phyloP scores from a whole-genome alignment of 2,329 filamentous ascomycete species.

The Fusarium tupiense region DNA sequence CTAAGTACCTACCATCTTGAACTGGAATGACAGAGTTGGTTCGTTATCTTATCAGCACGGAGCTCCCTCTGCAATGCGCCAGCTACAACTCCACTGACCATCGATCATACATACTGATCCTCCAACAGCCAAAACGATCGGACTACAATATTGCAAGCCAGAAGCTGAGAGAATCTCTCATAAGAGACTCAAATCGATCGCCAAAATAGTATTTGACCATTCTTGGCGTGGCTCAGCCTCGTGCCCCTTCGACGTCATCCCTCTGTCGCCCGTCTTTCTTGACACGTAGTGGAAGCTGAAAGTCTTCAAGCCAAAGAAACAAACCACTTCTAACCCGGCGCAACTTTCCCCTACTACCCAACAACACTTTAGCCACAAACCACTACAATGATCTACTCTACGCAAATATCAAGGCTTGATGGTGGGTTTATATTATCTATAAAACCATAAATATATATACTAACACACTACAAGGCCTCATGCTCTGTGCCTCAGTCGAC shows the following conservation, averaged over 20 bases:
- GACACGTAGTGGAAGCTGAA: slow-evolving; percentile 39
- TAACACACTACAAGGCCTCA: slow-evolving; percentile 72
- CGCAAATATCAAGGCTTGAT: slow-evolving; percentile 92
- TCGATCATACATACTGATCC: slow-evolving; percentile 7
- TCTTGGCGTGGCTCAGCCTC: slow-evolving; percentile 1
- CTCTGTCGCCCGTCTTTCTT: slow-evolving; percentile 33
- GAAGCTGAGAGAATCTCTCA: background rate
- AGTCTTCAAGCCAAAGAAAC: slow-evolving; percentile 9
- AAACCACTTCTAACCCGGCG: slow-evolving; percentile 16
- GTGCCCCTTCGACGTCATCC: slow-evolving; percentile 29
- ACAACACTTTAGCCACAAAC: background rate
- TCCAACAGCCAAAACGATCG: background rate
- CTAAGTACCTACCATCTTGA: background rate
- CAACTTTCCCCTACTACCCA: background rate
- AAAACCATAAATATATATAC: background rate
- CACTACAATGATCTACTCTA: slow-evolving; percentile 81
- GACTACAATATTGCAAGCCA: background rate
- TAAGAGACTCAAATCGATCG: background rate
- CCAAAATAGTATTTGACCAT: background rate
- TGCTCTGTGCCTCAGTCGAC: slow-evolving; percentile 94
- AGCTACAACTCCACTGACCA: slow-evolving; percentile 22
- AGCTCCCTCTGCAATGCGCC: slow-evolving; percentile 16
- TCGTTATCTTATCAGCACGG: slow-evolving; percentile 43
- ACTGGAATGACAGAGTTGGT: slow-evolving; percentile 10
- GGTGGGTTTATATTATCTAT: slow-evolving; percentile 60